Conservation (phyloP, 2,329 filamentous ascomycete genomes). For the Beauveria rudraprayagi region DNA sequence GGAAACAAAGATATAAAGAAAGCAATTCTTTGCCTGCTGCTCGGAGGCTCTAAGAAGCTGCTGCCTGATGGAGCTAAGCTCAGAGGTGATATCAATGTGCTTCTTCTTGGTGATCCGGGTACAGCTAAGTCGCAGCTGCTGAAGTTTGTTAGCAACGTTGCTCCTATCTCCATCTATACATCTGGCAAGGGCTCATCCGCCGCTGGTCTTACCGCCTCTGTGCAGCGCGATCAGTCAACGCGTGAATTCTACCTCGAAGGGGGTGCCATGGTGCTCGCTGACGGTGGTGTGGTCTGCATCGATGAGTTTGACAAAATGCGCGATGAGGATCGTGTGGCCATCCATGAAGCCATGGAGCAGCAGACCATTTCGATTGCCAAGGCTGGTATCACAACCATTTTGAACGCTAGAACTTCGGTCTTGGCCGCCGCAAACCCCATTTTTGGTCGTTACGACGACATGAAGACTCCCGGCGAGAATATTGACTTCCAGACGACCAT, state of each 20-base stretch:
- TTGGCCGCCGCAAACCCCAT: constrained; percentile 94
- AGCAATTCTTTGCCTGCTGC: constrained; percentile 83
- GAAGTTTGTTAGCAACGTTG: constrained; percentile 95
- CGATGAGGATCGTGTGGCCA: constrained; percentile 93
- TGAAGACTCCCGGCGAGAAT: constrained; percentile 96
- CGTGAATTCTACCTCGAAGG: constrained; percentile 97
- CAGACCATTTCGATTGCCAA: constrained; percentile 99
- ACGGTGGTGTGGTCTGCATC: constrained; percentile 95
- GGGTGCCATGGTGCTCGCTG: constrained; percentile 95
- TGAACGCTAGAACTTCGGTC: constrained; percentile 92
- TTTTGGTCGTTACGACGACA: constrained; percentile 94
- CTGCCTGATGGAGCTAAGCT: constrained; percentile 96
- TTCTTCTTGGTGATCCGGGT: constrained; percentile 93
- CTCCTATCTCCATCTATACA: constrained; percentile 96
- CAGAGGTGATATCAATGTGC: constrained; percentile 94
- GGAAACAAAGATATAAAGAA: constrained; percentile 97
- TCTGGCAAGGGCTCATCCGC: constrained; percentile 97
- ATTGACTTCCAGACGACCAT: constrained; percentile 99
- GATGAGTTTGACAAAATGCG: constrained; percentile 99
- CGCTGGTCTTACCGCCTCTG: constrained; percentile 92
- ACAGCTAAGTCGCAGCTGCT: constrained; percentile 95
- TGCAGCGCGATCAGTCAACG: constrained; percentile 85
- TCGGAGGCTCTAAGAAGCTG: constrained; percentile 96
- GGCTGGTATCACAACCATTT: constrained; percentile 94
- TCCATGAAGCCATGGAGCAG: constrained; percentile 99